Base-by-base conservation (phyloP, 805 yeast species). In the Candida maesae region DNA sequence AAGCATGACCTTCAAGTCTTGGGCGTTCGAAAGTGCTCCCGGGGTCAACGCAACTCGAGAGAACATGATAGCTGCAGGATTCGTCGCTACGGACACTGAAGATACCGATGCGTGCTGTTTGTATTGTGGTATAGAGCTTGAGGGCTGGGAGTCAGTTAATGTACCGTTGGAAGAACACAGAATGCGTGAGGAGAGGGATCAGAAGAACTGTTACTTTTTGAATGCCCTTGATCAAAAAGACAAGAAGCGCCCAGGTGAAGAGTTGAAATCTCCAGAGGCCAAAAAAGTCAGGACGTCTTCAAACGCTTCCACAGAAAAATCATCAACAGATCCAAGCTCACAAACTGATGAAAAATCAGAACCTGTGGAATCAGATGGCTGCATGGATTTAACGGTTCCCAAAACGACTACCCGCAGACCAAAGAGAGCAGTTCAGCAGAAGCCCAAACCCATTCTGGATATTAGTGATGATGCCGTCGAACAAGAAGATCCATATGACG, bases 81-180 rank as follows among this genome's bases (percentile, higher is more conserved):
- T 85, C 53, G 24, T 21, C 24, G 10, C 10, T 7, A 10, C 10
- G 24, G 24, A 10, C 10, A 21, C 7, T n/a, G 66, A 65, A 27
- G 78, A 73, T 38, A 84, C 80, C 55, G 68, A 74, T 20, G 78
- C 78, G 1, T 65, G 75, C 3, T 85, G 95, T 56, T 66, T 75
- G 48, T 77, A 76, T 53, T 85, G 95, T 59, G 76, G 74, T 10
- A 63, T 73, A 15, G 72, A 81, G 1, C 61, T 76, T 13, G 84
- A 83, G 39, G 89, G 88, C 3, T 85, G 95, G 95, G 84, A 75
- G 43, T 56, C 61, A 1, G 69, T 65, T 2, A 93, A 86, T 59
- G 78, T 74, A 43, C 91, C 90, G 0, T 44, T 70, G 8, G 65
- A 50, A 13, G 88, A 79, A 48, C 93, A 84, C 54, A 46, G 53